Conservation (phyloP, 73 alveolate species). For the Loxodes magnus region DNA sequence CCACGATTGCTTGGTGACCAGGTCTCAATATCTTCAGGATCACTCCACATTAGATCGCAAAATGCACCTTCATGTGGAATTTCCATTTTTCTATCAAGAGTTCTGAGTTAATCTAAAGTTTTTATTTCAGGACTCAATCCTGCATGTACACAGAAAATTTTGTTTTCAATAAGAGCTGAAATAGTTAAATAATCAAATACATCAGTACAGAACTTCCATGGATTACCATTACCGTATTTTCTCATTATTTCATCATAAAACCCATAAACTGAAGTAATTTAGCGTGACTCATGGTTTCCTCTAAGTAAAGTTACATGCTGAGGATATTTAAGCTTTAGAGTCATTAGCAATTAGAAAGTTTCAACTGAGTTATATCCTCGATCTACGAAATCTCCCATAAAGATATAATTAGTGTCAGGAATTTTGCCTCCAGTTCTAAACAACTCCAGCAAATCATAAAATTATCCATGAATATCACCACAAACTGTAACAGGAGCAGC, state of each 20-base stretch:
- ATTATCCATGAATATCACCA: conserved; percentile 97
- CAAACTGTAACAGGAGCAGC: conserved; percentile 91
- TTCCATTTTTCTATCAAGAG: conserved; percentile 64
- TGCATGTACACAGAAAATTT: conserved; percentile 79
- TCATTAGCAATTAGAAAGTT: conserved; percentile 67
- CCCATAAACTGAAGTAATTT: conserved; percentile 11
- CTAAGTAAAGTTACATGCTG: conserved; percentile 61
- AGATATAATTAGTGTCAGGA: conserved; percentile 45
- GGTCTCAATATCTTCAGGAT: conserved; percentile 69
- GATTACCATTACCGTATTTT: conserved; percentile 77
- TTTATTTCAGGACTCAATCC: conserved; percentile 80
- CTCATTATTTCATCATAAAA: conserved; percentile 42
- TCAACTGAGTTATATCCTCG: conserved; percentile 82
- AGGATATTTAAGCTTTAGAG: conserved; percentile 65
- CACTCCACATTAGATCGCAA: conserved; percentile 89
- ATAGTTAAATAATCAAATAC: conserved; percentile 52
- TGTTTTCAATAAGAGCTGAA: conserved; percentile 75
- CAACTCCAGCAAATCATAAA: conserved; percentile 77
- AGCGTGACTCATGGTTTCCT: conserved; percentile 74
- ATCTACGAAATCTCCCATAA: conserved; percentile 90
- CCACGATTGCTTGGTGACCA: conserved; percentile 61
- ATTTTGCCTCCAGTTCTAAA: conserved; percentile 59
- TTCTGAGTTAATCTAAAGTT: conserved; percentile 75
- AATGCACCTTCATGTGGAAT: conserved; percentile 85
- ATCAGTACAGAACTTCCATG: conserved; percentile 65